Conservation (phyloP, 1,139 yeast species). For the Geotrichum australiense region DNA sequence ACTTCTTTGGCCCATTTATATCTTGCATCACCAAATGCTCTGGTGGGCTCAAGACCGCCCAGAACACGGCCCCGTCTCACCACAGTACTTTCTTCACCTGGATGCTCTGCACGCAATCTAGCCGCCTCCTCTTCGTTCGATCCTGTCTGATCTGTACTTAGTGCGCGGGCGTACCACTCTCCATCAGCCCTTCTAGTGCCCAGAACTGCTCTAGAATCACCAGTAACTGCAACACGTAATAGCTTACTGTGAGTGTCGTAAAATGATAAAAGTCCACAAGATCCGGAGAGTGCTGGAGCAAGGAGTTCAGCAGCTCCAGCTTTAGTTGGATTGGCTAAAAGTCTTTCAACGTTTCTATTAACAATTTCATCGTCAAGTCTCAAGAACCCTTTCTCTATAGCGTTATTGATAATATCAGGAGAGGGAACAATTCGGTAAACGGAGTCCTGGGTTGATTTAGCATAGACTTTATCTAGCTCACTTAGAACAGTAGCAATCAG, state of each 20-base stretch:
- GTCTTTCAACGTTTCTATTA: constrained; percentile 58
- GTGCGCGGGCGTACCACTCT: constrained; percentile 79
- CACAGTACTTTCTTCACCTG: constrained; percentile 77
- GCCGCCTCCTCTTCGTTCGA: constrained; percentile 82
- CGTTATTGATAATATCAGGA: constrained; percentile 65
- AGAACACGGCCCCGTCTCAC: constrained; percentile 76
- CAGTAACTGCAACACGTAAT: constrained; percentile 88
- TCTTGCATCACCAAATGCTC: constrained; percentile 96
- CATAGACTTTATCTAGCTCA: constrained; percentile 65
- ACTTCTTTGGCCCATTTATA: constrained; percentile 74
- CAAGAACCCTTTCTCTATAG: constrained; percentile 72
- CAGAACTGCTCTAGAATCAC: constrained; percentile 88
- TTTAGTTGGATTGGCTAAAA: constrained; percentile 54
- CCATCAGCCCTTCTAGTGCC: constrained; percentile 59
- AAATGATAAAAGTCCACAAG: constrained; percentile 83
- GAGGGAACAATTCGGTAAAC: constrained; percentile 49
- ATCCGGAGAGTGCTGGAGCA: constrained; percentile 92
- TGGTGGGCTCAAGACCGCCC: constrained; percentile 90
- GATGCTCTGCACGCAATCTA: constrained; percentile 79
- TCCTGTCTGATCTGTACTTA: constrained; percentile 91
- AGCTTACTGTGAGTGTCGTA: constrained; percentile 69
- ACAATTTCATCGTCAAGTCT: constrained; percentile 84
- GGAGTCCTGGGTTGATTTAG: constrained; percentile 31
- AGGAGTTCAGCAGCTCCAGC: constrained; percentile 64
- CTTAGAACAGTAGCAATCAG: constrained; percentile 66